Percentiles rank a stretch among this genome's conserved stretches.
These are phyloP conservation scores for Poa annua DNA, from an alignment of 176 grass and related monocot genomes.

Conservation along the genomic window DNA sequence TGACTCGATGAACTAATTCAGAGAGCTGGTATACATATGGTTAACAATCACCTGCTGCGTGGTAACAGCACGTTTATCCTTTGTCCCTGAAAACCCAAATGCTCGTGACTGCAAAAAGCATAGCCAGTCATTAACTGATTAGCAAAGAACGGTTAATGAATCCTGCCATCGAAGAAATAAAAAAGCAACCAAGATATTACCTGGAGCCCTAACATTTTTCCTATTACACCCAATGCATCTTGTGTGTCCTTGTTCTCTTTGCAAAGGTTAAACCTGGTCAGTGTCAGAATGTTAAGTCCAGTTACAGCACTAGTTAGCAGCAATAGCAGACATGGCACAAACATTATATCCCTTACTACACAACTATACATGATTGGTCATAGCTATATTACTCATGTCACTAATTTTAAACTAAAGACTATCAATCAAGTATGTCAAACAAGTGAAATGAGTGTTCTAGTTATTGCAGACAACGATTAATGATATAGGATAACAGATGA, in stretches of 20 bases:
- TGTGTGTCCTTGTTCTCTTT: conserved; percentile 99
- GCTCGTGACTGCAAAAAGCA: conserved; percentile 63
- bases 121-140: conserved; percentile 40
- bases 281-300: conserved; percentile 28
- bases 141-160: conserved; percentile 33
- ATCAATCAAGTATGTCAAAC: not conserved
- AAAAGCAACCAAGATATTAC: conserved; percentile 45
- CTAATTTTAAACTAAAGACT: not conserved
- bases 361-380: not conserved
- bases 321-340: not conserved
- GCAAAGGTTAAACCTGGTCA: conserved; percentile 86
- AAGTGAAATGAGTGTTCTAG: not conserved
- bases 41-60: conserved; percentile 74
- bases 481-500: not conserved
- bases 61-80: conserved; percentile 90
- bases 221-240: conserved; percentile 86
- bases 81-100: conserved; percentile 98
- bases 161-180: conserved; percentile 13
- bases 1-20: conserved; percentile 1
- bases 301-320: conserved; percentile 26
- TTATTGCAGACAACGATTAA: not conserved
- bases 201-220: conserved; percentile 94
- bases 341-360: not conserved
- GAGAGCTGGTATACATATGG: not conserved
- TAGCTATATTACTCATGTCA: conserved; percentile 3